Conservation (phyloP, 768 basidiomycete genomes). For the Agrocybe pediades region DNA sequence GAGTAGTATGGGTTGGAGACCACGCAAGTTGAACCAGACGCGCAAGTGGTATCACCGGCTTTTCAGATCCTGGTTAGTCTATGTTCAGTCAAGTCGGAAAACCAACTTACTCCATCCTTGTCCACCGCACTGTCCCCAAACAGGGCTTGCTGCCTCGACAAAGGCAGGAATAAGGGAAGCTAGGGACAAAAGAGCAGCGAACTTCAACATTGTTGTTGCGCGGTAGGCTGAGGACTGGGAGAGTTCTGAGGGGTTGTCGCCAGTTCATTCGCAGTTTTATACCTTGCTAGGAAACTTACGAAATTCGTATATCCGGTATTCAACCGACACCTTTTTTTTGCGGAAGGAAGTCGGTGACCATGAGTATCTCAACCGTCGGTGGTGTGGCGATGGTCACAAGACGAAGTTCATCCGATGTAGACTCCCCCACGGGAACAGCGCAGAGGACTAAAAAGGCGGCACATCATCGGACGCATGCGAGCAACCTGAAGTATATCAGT, state of each 20-base stretch:
- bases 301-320: slow-evolving; percentile 36
- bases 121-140: slow-evolving; percentile 59
- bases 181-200: slow-evolving; percentile 42
- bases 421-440: background rate
- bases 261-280: slow-evolving; percentile 19
- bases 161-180: slow-evolving; percentile 45
- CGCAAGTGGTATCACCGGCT: slow-evolving; percentile 44
- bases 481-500: too few species aligned
- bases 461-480: slow-evolving; percentile 20
- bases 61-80: background rate
- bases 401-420: slow-evolving; percentile 26
- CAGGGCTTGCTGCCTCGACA: slow-evolving; percentile 41
- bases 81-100: slow-evolving; percentile 23
- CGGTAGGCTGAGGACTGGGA: slow-evolving; percentile 2
- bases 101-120: slow-evolving; percentile 46
- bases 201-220: slow-evolving; percentile 44
- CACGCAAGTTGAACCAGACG: slow-evolving; percentile 34
- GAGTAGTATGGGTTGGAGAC: slow-evolving; percentile 38
- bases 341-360: slow-evolving; percentile 30
- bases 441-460: slow-evolving; percentile 9
- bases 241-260: slow-evolving; percentile 11
- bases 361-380: slow-evolving; percentile 4
- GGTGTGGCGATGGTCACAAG: slow-evolving; percentile 27
- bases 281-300: slow-evolving; percentile 8
- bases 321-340: slow-evolving; percentile 26